Evolutionary conservation across 768 basidiomycete genomes (phyloP).

Genomic region (Tricholoma hemisulphureum): DNA sequence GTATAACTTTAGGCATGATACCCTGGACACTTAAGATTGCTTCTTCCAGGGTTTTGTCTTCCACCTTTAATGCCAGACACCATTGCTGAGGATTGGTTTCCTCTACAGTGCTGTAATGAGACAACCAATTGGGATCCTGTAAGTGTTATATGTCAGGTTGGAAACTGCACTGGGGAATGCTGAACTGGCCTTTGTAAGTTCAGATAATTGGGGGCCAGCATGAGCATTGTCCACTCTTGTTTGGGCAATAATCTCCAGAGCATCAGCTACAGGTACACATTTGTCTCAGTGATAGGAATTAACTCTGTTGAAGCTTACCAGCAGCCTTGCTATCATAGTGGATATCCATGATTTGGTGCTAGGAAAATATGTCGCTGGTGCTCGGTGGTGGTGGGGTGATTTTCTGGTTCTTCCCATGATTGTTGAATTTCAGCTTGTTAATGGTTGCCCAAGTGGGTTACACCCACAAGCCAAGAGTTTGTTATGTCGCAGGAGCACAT

Average conservation of each 20-base stretch:
- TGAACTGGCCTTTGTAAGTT: neutral
- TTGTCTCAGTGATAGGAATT: neutral
- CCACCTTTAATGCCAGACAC: neutral
- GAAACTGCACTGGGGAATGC: neutral
- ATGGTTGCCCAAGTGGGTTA: no score
- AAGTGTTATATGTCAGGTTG: neutral
- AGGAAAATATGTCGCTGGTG: no score
- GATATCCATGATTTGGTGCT: no score
- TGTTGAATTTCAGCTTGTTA: no score
- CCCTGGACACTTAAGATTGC: neutral
- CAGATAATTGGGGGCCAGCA: neutral
- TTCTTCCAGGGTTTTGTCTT: neutral
- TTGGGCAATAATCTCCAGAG: neutral
- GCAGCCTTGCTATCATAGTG: neutral
- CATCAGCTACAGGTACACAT: neutral
- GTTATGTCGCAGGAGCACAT: neutral
- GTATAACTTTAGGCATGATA: neutral
- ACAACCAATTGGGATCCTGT: neutral
- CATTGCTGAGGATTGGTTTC: neutral
- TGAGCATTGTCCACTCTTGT: neutral
- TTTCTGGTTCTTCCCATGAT: no score
- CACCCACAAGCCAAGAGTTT: neutral
- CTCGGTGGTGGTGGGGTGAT: no score
- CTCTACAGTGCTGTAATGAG: neutral
- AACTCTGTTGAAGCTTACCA: neutral